Conservation (phyloP, 257 asterid genomes). For the Plantago major region DNA sequence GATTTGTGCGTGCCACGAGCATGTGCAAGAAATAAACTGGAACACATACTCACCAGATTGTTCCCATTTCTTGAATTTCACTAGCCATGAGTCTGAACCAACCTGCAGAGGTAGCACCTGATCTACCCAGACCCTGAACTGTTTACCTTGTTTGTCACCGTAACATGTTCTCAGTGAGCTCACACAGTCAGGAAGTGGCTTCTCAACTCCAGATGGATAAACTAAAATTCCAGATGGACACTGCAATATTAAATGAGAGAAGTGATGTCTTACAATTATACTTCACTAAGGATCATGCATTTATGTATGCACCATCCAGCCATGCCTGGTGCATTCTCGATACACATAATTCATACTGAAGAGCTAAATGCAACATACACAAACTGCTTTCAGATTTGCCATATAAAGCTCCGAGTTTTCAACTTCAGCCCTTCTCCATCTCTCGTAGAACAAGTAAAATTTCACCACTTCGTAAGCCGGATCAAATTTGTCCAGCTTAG, state of each 20-base stretch:
- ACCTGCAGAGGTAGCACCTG: slow-evolving; percentile 67
- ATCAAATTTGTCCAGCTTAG: slow-evolving; percentile 64
- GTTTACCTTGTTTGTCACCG: slow-evolving; percentile 70
- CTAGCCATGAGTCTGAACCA: slow-evolving; percentile 78
- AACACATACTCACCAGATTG: slow-evolving; percentile 51
- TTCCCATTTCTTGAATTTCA: slow-evolving; percentile 87
- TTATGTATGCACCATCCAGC: too few relatives aligned
- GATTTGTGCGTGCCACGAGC: neutral
- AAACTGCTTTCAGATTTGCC: slow-evolving; percentile 63
- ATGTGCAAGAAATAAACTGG: neutral
- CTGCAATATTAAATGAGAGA: slow-evolving; percentile 39
- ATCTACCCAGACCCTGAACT: slow-evolving; percentile 80
- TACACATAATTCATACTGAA: slow-evolving; percentile 3
- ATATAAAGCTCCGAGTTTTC: slow-evolving; percentile 61
- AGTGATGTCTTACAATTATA: neutral
- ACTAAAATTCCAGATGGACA: slow-evolving; percentile 49
- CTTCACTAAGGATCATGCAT: neutral
- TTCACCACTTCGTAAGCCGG: slow-evolving; percentile 89
- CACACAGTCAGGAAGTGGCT: slow-evolving; percentile 52
- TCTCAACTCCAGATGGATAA: slow-evolving; percentile 79
- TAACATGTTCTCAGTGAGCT: slow-evolving; percentile 40
- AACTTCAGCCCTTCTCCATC: slow-evolving; percentile 93
- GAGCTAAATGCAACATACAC: slow-evolving; percentile 48
- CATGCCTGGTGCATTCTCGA: too few relatives aligned
- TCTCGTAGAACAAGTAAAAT: slow-evolving; percentile 66